Conservation (phyloP, 1,139 yeast genomes). For the Blastobotrys ciferrii region DNA sequence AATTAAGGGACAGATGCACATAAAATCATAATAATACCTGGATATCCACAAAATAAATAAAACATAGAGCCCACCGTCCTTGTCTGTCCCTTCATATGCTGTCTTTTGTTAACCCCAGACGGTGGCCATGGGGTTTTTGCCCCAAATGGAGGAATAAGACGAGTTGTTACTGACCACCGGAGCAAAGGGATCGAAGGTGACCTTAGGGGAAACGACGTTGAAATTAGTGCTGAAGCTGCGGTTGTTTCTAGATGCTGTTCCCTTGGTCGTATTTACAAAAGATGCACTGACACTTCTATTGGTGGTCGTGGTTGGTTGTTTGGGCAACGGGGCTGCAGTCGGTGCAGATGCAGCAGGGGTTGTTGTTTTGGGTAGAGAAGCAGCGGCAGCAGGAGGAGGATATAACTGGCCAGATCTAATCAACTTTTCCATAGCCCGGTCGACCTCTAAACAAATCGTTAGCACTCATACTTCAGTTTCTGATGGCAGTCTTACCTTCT, state of each 20-base stretch:
- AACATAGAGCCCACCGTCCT: neutral
- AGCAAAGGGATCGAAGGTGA: constrained; percentile 16
- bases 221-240: constrained; percentile 3
- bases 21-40: neutral
- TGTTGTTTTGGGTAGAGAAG: neutral
- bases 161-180: constrained; percentile 8
- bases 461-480: neutral
- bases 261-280: neutral
- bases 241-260: neutral
- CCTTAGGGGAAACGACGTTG: constrained; percentile 10
- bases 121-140: constrained; percentile 3
- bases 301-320: neutral
- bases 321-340: neutral
- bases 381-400: constrained; percentile 6
- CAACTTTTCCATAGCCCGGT: constrained; percentile 15
- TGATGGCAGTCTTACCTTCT: constrained; percentile 11
- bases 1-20: constrained; percentile 3
- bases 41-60: constrained; percentile 3
- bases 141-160: neutral
- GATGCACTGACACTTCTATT: constrained; percentile 5
- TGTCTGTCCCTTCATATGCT: neutral
- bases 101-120: constrained; percentile 3
- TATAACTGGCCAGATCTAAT: constrained; percentile 7
- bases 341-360: neutral
- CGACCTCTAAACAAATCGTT: constrained; percentile 10